Conservation (phyloP, 1,284 basidiomycete species). For the Ceratobasidium papillatum region DNA sequence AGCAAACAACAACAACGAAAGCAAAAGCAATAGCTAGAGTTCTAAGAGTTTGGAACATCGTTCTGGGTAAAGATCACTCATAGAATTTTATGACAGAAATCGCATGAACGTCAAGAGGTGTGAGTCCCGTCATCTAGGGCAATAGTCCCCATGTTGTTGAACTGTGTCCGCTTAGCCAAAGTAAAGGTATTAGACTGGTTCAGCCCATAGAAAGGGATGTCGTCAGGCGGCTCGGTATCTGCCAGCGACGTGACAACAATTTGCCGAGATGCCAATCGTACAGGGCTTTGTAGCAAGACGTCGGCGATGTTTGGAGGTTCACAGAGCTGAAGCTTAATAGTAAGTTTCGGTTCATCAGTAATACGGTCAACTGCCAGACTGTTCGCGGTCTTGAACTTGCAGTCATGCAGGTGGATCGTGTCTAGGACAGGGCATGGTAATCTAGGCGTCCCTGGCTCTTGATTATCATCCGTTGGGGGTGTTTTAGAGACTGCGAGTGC, state of each 20-base stretch:
- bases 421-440: background rate
- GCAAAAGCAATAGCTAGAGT: no score
- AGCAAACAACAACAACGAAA: no score
- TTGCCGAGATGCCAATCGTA: background rate
- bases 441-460: background rate
- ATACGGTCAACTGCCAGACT: background rate
- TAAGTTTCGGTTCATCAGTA: background rate
- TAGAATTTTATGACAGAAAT: background rate
- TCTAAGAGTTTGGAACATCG: no score
- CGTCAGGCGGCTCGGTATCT: background rate
- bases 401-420: background rate
- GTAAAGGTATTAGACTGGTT: background rate
- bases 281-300: background rate
- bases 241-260: background rate
- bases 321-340: conserved; percentile 2
- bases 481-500: background rate
- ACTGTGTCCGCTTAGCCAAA: background rate
- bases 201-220: background rate
- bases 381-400: background rate
- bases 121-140: background rate
- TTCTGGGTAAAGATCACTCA: no score
- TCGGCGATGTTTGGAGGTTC: background rate
- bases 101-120: no score
- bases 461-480: background rate
- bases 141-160: background rate